Evolutionary conservation across 768 basidiomycete species (phyloP).

Genomic region (Russula compacta): DNA sequence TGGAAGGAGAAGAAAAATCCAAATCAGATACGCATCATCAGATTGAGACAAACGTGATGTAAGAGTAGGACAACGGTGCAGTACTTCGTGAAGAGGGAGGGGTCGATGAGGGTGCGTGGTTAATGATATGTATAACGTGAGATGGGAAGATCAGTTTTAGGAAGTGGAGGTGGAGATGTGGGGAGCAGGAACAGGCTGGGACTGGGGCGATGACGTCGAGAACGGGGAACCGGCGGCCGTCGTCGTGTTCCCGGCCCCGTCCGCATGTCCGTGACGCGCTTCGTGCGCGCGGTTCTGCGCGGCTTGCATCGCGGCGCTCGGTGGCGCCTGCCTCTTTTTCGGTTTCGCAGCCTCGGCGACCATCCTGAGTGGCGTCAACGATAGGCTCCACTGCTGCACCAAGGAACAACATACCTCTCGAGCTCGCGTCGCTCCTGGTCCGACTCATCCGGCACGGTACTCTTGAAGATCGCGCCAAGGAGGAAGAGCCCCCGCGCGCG

Average conservation of each 20-base stretch:
- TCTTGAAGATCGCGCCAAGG: slow-evolving; percentile 86
- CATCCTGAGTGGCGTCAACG: slow-evolving; percentile 40
- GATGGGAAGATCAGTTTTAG: too few relatives aligned
- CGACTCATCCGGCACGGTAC: slow-evolving; percentile 74
- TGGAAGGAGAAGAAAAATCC: neutral
- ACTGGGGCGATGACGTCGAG: neutral
- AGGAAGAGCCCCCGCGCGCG: slow-evolving; percentile 87
- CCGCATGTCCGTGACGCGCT: neutral
- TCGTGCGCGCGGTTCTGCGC: slow-evolving; percentile 9
- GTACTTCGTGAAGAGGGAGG: neutral
- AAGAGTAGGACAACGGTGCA: too few relatives aligned
- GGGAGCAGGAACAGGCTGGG: neutral
- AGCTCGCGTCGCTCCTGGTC: slow-evolving; percentile 92
- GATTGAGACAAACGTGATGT: neutral
- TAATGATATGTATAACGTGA: too few relatives aligned
- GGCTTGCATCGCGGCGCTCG: slow-evolving; percentile 5
- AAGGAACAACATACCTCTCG: slow-evolving; percentile 53
- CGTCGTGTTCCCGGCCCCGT: slow-evolving; percentile 2
- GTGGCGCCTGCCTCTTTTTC: slow-evolving; percentile 31
- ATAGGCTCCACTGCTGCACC: too few relatives aligned
- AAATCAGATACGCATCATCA: neutral
- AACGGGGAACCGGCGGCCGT: neutral
- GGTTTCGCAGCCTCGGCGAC: slow-evolving; percentile 80
- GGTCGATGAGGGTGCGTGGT: too few relatives aligned
- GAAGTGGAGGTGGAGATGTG: neutral